These are phyloP conservation scores for Leucaena leucocephala DNA, from an alignment of 306 rosid genomes.

Conservation along the genomic window DNA sequence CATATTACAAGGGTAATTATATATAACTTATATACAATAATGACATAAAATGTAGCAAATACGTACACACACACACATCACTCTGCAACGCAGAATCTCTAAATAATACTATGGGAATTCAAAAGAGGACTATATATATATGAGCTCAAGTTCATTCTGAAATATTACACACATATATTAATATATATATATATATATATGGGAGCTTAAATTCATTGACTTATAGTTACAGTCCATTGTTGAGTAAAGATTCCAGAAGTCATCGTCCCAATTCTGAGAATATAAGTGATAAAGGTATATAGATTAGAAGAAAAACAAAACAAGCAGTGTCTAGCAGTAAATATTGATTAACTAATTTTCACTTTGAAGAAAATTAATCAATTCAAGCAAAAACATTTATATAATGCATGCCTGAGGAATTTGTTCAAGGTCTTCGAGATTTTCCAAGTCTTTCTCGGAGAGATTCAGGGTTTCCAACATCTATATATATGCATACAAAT, in stretches of 20 bases:
- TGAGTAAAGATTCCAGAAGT: not conserved
- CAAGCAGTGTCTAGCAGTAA: no score
- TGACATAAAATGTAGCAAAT: not conserved
- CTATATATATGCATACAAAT: not conserved
- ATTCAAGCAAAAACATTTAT: not conserved
- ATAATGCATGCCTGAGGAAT: not conserved
- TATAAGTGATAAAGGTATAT: not conserved
- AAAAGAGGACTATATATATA: not conserved
- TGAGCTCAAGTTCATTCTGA: not conserved
- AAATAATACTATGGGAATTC: not conserved
- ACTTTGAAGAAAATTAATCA: not conserved
- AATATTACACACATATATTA: not conserved
- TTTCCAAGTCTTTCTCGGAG: not conserved
- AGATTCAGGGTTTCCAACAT: not conserved
- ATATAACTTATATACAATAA: no score
- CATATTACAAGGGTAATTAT: no score
- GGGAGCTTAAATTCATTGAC: not conserved
- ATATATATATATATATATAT: no score
- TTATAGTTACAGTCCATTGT: not conserved
- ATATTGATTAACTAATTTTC: no score
- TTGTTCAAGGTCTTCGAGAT: not conserved
- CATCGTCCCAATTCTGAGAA: not conserved
- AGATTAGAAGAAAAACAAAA: not conserved
- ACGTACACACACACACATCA: not conserved
- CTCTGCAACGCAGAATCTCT: not conserved